phyloP scores from a whole-genome alignment of 441 rosid genomes.

The Erodium moschatum region DNA sequence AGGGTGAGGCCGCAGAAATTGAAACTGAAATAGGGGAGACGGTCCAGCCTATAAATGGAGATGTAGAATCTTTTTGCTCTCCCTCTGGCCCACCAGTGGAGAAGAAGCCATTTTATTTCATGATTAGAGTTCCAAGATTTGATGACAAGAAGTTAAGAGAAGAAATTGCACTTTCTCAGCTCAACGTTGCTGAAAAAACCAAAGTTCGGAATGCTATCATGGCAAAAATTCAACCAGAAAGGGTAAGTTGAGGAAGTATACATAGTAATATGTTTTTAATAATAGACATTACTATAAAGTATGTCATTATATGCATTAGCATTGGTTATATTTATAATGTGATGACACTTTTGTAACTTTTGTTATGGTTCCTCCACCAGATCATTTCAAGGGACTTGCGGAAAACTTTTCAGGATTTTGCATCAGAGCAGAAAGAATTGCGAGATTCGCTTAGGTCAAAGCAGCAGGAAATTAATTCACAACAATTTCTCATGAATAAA shows the following conservation, averaged over 20 bases:
- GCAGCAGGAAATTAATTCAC: slow-evolving; percentile 59
- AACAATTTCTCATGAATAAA: slow-evolving; percentile 42
- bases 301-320: background rate
- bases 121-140: slow-evolving; percentile 1
- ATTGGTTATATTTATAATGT: background rate
- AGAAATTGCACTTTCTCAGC: background rate
- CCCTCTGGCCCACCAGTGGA: slow-evolving; percentile 2
- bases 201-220: slow-evolving; percentile 53
- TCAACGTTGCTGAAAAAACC: slow-evolving; percentile 6
- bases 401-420: slow-evolving; percentile 34
- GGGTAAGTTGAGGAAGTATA: slow-evolving; percentile 31
- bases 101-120: slow-evolving; percentile 4
- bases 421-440: slow-evolving; percentile 51
- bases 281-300: background rate
- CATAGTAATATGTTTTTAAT: slow-evolving; percentile 12
- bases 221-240: slow-evolving; percentile 40
- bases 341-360: slow-evolving; percentile 6
- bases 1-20: background rate
- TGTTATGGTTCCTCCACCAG: slow-evolving; percentile 33
- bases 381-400: slow-evolving; percentile 37
- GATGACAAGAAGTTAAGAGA: background rate
- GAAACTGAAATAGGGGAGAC: background rate
- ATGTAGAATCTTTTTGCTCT: background rate
- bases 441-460: slow-evolving; percentile 48
- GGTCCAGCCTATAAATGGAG: background rate